Evolutionary conservation across 805 yeast genomes (phyloP).

Genomic region (Blastobotrys parvus): DNA sequence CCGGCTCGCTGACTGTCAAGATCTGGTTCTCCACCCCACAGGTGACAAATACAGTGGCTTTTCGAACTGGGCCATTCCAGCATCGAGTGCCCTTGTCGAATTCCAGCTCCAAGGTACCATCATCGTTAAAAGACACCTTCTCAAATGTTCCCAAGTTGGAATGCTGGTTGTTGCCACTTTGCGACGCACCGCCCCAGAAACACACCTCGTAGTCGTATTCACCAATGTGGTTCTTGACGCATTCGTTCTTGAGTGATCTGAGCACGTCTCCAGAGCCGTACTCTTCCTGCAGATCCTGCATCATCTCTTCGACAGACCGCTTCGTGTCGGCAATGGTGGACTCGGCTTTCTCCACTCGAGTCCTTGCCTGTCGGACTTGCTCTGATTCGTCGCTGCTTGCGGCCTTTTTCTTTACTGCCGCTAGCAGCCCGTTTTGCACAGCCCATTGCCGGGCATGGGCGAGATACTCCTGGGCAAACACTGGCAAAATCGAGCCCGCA

Average conservation of each 20-base stretch:
- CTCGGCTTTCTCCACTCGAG: conserved; percentile 12
- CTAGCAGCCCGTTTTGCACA: not conserved
- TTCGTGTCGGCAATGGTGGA: conserved; percentile 14
- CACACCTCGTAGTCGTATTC: conserved; percentile 65
- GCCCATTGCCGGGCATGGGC: not conserved
- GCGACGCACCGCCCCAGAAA: conserved; percentile 48
- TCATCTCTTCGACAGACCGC: conserved; percentile 12
- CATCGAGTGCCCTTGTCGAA: conserved; percentile 68
- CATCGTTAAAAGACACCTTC: conserved; percentile 20
- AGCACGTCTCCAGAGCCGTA: conserved; percentile 60
- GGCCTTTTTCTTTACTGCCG: too few species aligned
- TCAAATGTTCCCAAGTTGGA: conserved; percentile 43
- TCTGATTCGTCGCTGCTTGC: conserved; percentile 8
- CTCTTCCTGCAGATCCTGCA: conserved; percentile 17
- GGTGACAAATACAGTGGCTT: conserved; percentile 50
- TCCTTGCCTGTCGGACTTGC: conserved; percentile 12
- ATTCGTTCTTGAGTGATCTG: conserved; percentile 44
- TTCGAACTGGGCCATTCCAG: conserved; percentile 90
- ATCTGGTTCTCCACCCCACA: conserved; percentile 59
- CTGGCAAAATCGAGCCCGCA: not conserved
- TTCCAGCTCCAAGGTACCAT: conserved; percentile 27
- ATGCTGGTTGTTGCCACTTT: conserved; percentile 41
- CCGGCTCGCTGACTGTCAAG: conserved; percentile 74
- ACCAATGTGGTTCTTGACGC: conserved; percentile 46
- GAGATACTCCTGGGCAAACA: not conserved